Base-by-base conservation (phyloP, 1,139 yeast species). In the Schwanniomyces etchellsii region DNA sequence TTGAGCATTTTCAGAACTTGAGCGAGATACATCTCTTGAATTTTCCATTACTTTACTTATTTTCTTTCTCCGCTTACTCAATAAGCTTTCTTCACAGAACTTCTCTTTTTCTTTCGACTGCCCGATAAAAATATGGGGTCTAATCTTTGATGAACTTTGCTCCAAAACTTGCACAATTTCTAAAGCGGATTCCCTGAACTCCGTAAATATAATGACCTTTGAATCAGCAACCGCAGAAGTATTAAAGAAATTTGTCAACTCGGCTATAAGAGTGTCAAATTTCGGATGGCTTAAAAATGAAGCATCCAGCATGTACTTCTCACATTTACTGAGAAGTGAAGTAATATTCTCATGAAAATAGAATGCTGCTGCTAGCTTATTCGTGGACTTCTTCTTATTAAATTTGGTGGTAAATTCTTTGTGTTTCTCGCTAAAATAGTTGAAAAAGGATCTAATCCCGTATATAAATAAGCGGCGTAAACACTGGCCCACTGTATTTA, bases 81-180 rank as follows among this genome's bases (percentile, higher is more conserved):
- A 33, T n/a, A 29, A 74, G 14, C 59, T 60, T 1, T 55, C 70
- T 34, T 75, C 80, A 47, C 78, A 81, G 44, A 78, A 77, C 24
- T 72, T 77, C 29, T 77, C 84, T 46, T 74, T 77, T 29, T 62
- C 70, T 35, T 57, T 60, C 0, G 73, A 57, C 37, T 93, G 99
- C 0, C 99, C 99, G 39, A 93, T 84, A 50, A 93, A 93, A 16
- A 91, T 75, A 50, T 86, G 95, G 0, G 98, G 85, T 32, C 74
- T 71, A 16, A 83, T 64, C 3, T 48, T 42, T 2, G 55, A 45
- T 3, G 44, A 45, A 5, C 39, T 37, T 2, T 42, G 35, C 39
- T 78, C 84, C 21, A 91, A 64, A 3, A 77, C 70, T 35, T 76
- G 74, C 1, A 85, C 86, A 31, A 93, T 81, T 39, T 88, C 96